Percentiles rank a stretch among this genome's conserved stretches.
Evolutionary conservation across 1,284 basidiomycete genomes (phyloP).

Genomic region (Meripilus lineatus): DNA sequence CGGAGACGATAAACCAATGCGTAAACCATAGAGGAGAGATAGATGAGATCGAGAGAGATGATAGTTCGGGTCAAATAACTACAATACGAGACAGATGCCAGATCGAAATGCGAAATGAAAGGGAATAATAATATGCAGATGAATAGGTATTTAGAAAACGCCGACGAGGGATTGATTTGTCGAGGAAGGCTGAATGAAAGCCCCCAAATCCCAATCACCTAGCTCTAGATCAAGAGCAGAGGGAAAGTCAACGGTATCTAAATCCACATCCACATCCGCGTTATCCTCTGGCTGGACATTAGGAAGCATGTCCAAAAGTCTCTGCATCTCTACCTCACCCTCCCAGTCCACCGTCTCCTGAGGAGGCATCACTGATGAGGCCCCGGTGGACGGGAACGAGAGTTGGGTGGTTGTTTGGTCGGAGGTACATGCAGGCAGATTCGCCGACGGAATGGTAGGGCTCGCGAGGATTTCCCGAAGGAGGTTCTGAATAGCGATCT

Average conservation of each 20-base stretch:
- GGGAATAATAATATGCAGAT: constrained; percentile 8
- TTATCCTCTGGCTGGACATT: constrained; percentile 27
- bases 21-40: not conserved
- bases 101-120: constrained; percentile 1
- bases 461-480: constrained; percentile 65
- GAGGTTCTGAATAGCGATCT: constrained; percentile 57
- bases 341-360: constrained; percentile 27
- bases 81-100: not conserved
- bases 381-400: constrained; percentile 17
- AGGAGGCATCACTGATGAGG: constrained; percentile 19
- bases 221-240: constrained; percentile 33
- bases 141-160: constrained; percentile 22
- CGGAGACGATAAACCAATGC: not conserved
- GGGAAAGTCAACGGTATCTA: constrained; percentile 31
- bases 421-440: constrained; percentile 25
- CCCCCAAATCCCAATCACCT: constrained; percentile 27
- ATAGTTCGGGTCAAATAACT: too few relatives aligned
- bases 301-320: constrained; percentile 50
- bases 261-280: constrained; percentile 17
- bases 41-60: not conserved
- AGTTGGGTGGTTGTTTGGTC: constrained; percentile 7
- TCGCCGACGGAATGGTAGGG: constrained; percentile 33
- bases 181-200: constrained; percentile 15
- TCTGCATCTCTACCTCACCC: constrained; percentile 58
- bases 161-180: constrained; percentile 16